phyloP scores from a whole-genome alignment of 1,139 yeast species.

The Sugiyamaella neomexicana region DNA sequence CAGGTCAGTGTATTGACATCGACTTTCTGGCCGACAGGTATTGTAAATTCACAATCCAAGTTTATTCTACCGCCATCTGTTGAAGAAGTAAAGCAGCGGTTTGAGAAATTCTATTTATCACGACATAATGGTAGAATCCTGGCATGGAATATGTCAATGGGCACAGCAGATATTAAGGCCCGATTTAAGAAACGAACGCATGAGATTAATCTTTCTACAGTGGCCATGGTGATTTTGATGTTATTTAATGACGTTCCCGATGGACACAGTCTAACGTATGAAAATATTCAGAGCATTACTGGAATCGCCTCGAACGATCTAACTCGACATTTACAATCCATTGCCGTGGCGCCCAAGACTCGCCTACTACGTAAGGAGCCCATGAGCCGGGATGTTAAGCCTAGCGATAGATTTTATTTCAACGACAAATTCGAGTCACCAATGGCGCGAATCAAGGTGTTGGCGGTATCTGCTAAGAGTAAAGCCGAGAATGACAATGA shows the following conservation, averaged over 20 bases:
- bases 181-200: slow-evolving; percentile 61
- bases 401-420: slow-evolving; percentile 63
- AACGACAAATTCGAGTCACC: slow-evolving; percentile 74
- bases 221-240: slow-evolving; percentile 74
- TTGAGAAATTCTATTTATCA: slow-evolving; percentile 54
- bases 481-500: slow-evolving; percentile 45
- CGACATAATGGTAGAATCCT: slow-evolving; percentile 73
- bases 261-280: slow-evolving; percentile 54
- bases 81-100: slow-evolving; percentile 45
- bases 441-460: slow-evolving; percentile 69
- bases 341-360: slow-evolving; percentile 81
- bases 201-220: slow-evolving; percentile 77
- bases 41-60: slow-evolving; percentile 53
- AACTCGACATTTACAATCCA: slow-evolving; percentile 74
- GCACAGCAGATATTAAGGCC: slow-evolving; percentile 67
- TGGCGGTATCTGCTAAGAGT: slow-evolving; percentile 58
- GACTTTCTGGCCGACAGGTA: slow-evolving; percentile 61
- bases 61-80: slow-evolving; percentile 56
- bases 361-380: slow-evolving; percentile 72
- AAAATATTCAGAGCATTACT: slow-evolving; percentile 65
- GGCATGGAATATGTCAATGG: slow-evolving; percentile 78
- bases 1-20: slow-evolving; percentile 58
- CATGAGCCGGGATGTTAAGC: slow-evolving; percentile 67
- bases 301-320: slow-evolving; percentile 72
- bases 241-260: slow-evolving; percentile 62